Percentiles rank a stretch among this genome's conserved stretches.
phyloP scores from a whole-genome alignment of 1,284 basidiomycete species.

The Sporisorium iseilematis-ciliati region DNA sequence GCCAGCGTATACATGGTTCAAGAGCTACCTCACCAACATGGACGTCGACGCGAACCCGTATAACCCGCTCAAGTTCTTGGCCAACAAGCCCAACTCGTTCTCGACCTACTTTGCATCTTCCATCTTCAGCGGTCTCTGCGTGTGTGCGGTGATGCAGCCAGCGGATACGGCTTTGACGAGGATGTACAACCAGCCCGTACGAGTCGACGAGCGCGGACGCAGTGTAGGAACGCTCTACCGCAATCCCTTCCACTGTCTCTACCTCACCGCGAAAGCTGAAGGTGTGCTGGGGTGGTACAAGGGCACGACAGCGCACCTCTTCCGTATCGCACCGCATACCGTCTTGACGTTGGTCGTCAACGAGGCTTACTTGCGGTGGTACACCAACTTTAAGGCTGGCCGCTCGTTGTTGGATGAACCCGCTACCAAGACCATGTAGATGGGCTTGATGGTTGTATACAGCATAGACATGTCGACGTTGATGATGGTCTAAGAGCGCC shows the following conservation, averaged over 20 bases:
- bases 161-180: constrained; percentile 81
- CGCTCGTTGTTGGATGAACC: constrained; percentile 47
- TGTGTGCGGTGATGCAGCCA: constrained; percentile 73
- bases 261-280: constrained; percentile 92
- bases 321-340: constrained; percentile 67
- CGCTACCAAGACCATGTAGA: constrained; percentile 27
- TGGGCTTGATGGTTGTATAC: background rate
- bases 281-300: constrained; percentile 79
- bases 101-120: constrained; percentile 91
- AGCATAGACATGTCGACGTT: no score
- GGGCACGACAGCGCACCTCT: constrained; percentile 67
- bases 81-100: constrained; percentile 76
- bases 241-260: constrained; percentile 93
- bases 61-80: constrained; percentile 58
- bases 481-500: no score
- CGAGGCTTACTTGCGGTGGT: constrained; percentile 58
- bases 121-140: constrained; percentile 88
- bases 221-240: constrained; percentile 56
- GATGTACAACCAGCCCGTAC: constrained; percentile 86
- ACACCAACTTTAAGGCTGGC: constrained; percentile 56
- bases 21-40: constrained; percentile 59
- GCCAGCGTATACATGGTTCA: constrained; percentile 90
- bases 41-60: constrained; percentile 68
- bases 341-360: constrained; percentile 63
- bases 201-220: constrained; percentile 58